Evolutionary conservation across 805 yeast genomes (phyloP), one percentile per base, ranked within the genome.

Genomic region (Candida chauliodis): DNA sequence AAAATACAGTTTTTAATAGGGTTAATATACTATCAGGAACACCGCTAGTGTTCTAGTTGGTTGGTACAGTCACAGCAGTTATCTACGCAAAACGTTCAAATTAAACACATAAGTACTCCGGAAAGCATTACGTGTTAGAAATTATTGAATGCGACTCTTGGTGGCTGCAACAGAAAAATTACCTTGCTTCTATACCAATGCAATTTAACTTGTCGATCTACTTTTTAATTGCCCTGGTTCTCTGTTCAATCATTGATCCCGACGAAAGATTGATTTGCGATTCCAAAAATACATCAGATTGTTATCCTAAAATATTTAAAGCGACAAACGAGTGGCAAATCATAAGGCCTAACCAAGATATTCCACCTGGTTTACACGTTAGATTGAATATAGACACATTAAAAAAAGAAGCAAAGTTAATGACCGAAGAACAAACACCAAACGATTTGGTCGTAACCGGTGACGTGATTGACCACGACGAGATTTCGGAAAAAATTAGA

Each of bases 341-440:
- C 2, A 75, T 90, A 4, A 69, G 62, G 47, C 81, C 75, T 34
- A 88, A 81, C n/a, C 96, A 87, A 51, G 70, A 74, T 6, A 70
- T 90, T 3, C 95, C 96, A 0, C 76, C 75, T 5, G 98, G 97
- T 0, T 59, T 85, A 23, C 90, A 85, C 56, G 77, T 89, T 9
- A 69, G 86, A 46, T 50, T 90, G 48, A 81, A 87, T 55, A 60
- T 89, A 41, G 86, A 81, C n/a, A 79, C 89, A 0, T 81, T 83
- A 14, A 58, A 62, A 19, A 77, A 73, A 49, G 84, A 82, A 56
- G 96, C 95, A 1, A 84, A 78, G 47, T 43, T 82, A 4, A 48
- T 78, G 43, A 73, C 66, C 19, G 35, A 35, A 19, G 52, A 53
- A 4, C 45, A 40, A 4, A 47, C 41, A 8, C 21, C 28, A 6